Conservation (phyloP, 345 rosid genomes). For the Camelina hispida region DNA sequence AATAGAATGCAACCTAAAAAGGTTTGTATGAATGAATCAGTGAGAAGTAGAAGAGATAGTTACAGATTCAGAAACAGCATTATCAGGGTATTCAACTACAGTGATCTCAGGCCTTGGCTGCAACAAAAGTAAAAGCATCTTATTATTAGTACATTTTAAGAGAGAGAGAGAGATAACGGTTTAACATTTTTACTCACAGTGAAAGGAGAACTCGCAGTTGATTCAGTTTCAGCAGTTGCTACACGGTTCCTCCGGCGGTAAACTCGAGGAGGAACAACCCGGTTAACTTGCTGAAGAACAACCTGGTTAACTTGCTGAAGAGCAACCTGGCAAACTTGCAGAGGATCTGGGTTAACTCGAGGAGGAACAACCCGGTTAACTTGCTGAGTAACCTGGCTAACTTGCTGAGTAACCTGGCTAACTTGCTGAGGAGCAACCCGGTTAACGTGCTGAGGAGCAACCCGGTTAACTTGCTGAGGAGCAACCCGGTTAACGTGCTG, state of each 20-base stretch:
- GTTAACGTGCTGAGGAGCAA: constrained; percentile 10
- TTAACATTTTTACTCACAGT: constrained; percentile 30
- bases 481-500: neutral
- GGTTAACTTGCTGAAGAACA: neutral
- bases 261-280: neutral
- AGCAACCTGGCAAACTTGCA: neutral
- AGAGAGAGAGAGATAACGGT: neutral
- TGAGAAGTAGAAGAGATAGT: neutral
- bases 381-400: neutral
- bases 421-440: neutral
- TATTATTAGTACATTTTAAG: constrained; percentile 2
- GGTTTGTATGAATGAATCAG: neutral
- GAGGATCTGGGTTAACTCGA: neutral
- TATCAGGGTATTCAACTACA: constrained; percentile 5
- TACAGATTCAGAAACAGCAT: constrained; percentile 29
- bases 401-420: neutral
- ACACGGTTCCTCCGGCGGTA: constrained; percentile 2
- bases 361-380: neutral
- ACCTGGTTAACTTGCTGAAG: neutral
- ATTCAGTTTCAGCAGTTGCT: constrained; percentile 18
- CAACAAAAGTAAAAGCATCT: neutral
- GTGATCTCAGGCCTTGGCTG: constrained; percentile 5
- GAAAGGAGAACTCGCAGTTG: constrained; percentile 30
- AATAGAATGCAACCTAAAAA: no score
- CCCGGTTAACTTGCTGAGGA: neutral